These are phyloP conservation scores for Cyclocybe aegerita DNA, from an alignment of 768 basidiomycete species.

Conservation along the genomic window DNA sequence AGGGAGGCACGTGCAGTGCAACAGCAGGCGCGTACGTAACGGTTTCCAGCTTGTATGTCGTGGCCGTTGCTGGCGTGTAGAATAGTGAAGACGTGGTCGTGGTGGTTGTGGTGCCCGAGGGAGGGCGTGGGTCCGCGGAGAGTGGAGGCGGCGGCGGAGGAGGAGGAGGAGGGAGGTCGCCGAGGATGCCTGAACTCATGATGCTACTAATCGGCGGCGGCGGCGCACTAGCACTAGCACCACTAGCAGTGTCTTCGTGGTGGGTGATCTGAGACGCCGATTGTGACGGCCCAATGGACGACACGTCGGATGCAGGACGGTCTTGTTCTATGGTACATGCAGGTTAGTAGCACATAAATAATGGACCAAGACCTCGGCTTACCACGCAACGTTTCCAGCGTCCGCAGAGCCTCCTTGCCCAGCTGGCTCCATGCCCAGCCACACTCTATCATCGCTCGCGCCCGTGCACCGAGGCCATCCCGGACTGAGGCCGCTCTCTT, in stretches of 20 bases:
- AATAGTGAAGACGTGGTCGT: slow-evolving; percentile 16
- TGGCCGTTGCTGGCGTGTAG: slow-evolving; percentile 13
- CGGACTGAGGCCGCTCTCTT: slow-evolving; percentile 55
- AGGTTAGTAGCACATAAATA: slow-evolving; percentile 1
- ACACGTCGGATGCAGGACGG: slow-evolving; percentile 39
- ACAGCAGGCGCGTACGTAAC: slow-evolving; percentile 24
- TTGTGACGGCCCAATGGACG: slow-evolving; percentile 75
- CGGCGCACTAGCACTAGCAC: neutral
- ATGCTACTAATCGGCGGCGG: slow-evolving; percentile 11
- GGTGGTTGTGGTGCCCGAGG: slow-evolving; percentile 12
- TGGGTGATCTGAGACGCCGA: slow-evolving; percentile 63
- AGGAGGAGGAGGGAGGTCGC: slow-evolving; percentile 3
- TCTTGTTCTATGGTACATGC: slow-evolving; percentile 9
- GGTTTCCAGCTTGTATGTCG: slow-evolving; percentile 20
- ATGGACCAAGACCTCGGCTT: slow-evolving; percentile 1
- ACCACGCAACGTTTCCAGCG: slow-evolving; percentile 35
- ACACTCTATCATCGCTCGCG: slow-evolving; percentile 66
- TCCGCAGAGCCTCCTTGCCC: slow-evolving; percentile 58
- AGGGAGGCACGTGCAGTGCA: slow-evolving; percentile 13
- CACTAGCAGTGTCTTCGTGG: slow-evolving; percentile 3
- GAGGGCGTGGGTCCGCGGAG: slow-evolving; percentile 2
- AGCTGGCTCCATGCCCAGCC: slow-evolving; percentile 68
- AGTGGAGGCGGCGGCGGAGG: neutral
- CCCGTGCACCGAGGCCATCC: slow-evolving; percentile 62
- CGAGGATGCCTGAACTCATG: slow-evolving; percentile 15